Evolutionary conservation across 2,329 filamentous ascomycete genomes (phyloP).

Genomic region (Daldinia eschscholtzii): DNA sequence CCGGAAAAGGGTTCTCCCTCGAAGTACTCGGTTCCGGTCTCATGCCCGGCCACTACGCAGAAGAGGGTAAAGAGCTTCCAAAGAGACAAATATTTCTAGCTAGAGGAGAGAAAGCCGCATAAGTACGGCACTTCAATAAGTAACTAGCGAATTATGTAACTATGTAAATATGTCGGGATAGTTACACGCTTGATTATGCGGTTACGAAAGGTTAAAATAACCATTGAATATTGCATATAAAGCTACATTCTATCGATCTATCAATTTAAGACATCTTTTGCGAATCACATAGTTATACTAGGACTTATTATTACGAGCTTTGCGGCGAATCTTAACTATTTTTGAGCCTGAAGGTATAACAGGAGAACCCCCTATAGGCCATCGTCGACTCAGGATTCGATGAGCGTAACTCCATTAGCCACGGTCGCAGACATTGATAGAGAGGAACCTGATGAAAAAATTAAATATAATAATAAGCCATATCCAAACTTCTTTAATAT

Average conservation of each 20-base stretch:
- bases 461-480: no score
- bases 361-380: background rate
- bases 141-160: background rate
- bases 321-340: background rate
- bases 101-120: slow-evolving; percentile 58
- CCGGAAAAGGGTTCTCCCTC: slow-evolving; percentile 68
- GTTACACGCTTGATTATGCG: background rate
- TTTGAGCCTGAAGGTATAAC: background rate
- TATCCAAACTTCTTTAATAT: background rate
- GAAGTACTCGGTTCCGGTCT: slow-evolving; percentile 65
- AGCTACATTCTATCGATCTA: background rate
- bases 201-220: background rate
- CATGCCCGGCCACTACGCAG: slow-evolving; percentile 56
- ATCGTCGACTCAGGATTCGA: background rate
- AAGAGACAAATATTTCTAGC: slow-evolving; percentile 64
- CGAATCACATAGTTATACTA: no score
- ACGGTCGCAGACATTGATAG: background rate
- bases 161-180: background rate
- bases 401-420: background rate
- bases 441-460: no score
- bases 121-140: background rate
- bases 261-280: background rate
- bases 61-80: slow-evolving; percentile 51
- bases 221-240: background rate
- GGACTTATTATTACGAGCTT: background rate